Percentiles rank a stretch among this genome's conserved stretches.
Evolutionary conservation across 1,139 yeast species (phyloP).

Genomic region (Hyphopichia khmerensis): DNA sequence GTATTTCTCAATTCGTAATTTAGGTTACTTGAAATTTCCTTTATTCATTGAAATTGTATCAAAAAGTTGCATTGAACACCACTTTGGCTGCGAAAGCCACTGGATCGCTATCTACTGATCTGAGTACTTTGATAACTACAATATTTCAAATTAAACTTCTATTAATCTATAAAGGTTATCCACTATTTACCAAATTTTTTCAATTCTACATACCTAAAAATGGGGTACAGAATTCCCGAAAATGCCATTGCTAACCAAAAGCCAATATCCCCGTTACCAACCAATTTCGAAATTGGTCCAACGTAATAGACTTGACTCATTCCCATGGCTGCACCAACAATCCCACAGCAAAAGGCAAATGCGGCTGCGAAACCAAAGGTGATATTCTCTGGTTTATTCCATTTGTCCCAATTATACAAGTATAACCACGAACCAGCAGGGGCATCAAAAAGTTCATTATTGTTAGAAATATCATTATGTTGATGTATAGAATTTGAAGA

Average conservation of each 20-base stretch:
- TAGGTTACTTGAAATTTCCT: too few relatives aligned
- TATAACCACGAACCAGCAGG: slow-evolving; percentile 4
- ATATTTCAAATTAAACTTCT: too few relatives aligned
- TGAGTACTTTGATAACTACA: too few relatives aligned
- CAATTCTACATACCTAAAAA: slow-evolving; percentile 62
- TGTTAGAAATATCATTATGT: not conserved
- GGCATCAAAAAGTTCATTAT: not conserved
- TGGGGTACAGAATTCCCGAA: slow-evolving; percentile 63
- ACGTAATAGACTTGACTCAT: slow-evolving; percentile 79
- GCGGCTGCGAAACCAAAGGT: slow-evolving; percentile 69
- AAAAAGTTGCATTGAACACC: too few relatives aligned
- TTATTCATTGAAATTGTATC: too few relatives aligned
- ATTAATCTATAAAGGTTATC: too few relatives aligned
- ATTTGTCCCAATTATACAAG: slow-evolving; percentile 59
- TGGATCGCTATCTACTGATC: too few relatives aligned
- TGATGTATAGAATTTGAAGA: not conserved
- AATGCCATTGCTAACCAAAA: slow-evolving; percentile 80
- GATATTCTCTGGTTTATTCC: slow-evolving; percentile 57
- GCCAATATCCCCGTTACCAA: slow-evolving; percentile 74
- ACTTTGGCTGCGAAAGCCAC: too few relatives aligned
- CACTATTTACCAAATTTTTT: slow-evolving; percentile 39
- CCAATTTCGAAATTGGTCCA: slow-evolving; percentile 62
- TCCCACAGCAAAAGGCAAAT: slow-evolving; percentile 58
- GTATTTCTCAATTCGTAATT: too few relatives aligned
- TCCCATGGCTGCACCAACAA: slow-evolving; percentile 76